Conservation (phyloP, 2,329 filamentous ascomycete genomes). For the Cytospora piceae region DNA sequence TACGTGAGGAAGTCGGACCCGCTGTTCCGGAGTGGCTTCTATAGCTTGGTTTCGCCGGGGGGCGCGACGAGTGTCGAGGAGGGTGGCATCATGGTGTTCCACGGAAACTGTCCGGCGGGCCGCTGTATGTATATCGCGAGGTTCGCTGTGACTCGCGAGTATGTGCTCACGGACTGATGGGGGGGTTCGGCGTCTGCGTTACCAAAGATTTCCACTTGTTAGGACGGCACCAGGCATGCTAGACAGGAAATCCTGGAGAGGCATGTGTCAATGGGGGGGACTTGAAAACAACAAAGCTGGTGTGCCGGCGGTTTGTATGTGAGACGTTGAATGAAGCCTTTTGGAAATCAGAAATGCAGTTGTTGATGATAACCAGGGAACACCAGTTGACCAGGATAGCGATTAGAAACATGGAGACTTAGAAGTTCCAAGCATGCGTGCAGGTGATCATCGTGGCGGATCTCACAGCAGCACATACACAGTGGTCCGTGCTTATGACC, state of each 20-base stretch:
- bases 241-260: not conserved
- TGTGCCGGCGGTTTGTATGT: slow-evolving; percentile 10
- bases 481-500: too few species aligned
- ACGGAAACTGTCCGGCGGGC: slow-evolving; percentile 28
- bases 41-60: slow-evolving; percentile 27
- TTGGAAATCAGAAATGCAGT: not conserved
- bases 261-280: not conserved
- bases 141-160: slow-evolving; percentile 26
- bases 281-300: slow-evolving; percentile 3
- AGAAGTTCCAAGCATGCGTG: not conserved
- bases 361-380: slow-evolving; percentile 6
- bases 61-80: slow-evolving; percentile 28
- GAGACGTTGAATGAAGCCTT: not conserved
- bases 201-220: slow-evolving; percentile 16
- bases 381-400: not conserved
- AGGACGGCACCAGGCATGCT: slow-evolving; percentile 11
- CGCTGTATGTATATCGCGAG: slow-evolving; percentile 28
- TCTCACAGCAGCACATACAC: too few species aligned
- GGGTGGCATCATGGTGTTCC: slow-evolving; percentile 27
- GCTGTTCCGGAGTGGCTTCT: slow-evolving; percentile 25
- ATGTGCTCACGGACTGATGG: slow-evolving; percentile 21
- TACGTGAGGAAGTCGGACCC: slow-evolving; percentile 17
- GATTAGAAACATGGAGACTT: slow-evolving; percentile 2
- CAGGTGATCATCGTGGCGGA: not conserved
- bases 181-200: slow-evolving; percentile 8